These are phyloP conservation scores for Arachis monticola DNA, from an alignment of 331 rosid species.

Conservation along the genomic window DNA sequence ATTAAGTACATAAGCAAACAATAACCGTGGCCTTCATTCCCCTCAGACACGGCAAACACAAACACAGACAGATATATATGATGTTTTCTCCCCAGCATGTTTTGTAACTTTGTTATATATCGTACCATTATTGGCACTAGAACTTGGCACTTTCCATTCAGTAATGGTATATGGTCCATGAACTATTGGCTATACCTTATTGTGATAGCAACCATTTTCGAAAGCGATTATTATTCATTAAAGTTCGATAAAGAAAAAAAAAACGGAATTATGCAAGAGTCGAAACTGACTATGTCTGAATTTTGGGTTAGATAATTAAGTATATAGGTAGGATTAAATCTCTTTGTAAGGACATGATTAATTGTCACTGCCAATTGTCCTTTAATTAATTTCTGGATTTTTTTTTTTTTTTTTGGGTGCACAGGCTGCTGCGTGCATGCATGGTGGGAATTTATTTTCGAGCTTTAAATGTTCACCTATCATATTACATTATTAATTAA, in stretches of 20 bases:
- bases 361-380: slow-evolving; percentile 12
- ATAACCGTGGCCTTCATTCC: too few species aligned
- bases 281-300: background rate
- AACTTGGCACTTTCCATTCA: background rate
- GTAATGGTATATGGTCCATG: slow-evolving; percentile 7
- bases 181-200: background rate
- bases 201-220: background rate
- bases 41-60: too few species aligned
- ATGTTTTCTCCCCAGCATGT: background rate
- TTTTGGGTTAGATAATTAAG: background rate
- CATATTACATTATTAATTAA: background rate
- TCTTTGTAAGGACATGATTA: background rate
- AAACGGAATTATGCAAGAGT: slow-evolving; percentile 3
- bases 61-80: background rate
- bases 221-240: background rate
- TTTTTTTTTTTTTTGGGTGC: too few species aligned
- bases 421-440: background rate
- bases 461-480: background rate
- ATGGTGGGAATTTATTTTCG: background rate
- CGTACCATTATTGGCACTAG: background rate
- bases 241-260: background rate
- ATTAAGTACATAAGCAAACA: too few species aligned
- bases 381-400: background rate
- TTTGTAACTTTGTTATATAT: background rate
- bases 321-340: background rate